Conservation (phyloP, 108 stramenopile species). For the Seminavis robusta region DNA sequence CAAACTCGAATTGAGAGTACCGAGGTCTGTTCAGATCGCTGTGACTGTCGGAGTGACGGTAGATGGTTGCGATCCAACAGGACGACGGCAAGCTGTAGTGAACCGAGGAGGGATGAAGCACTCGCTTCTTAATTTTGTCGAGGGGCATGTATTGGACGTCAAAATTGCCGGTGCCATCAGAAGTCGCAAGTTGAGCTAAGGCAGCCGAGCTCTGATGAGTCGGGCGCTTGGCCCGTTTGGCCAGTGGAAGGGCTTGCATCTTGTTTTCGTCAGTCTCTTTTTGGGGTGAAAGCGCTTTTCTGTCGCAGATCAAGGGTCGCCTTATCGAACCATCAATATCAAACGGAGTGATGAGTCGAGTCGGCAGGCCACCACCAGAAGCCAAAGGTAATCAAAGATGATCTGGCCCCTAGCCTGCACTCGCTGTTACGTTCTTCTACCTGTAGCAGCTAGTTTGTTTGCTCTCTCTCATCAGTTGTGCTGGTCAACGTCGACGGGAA, state of each 20-base stretch:
- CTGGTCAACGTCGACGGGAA: no score
- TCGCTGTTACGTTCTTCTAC: no score
- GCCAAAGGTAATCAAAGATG: no score
- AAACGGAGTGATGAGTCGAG: no score
- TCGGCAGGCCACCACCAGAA: no score
- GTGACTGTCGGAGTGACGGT: no score
- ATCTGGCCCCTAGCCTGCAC: no score
- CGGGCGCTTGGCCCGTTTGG: not conserved
- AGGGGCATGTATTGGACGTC: constrained; percentile 15
- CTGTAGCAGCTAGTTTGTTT: no score
- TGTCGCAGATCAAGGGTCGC: no score
- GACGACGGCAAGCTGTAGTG: constrained; percentile 28
- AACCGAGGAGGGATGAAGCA: constrained; percentile 29
- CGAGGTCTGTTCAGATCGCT: constrained; percentile 11
- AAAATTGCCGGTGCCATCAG: constrained; percentile 11
- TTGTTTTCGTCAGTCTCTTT: not conserved
- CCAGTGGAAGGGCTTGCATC: not conserved
- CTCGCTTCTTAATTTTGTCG: constrained; percentile 15
- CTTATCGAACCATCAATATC: no score
- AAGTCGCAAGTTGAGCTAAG: not conserved
- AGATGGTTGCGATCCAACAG: constrained; percentile 31
- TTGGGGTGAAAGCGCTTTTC: not conserved
- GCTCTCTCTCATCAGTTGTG: no score
- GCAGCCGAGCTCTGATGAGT: not conserved
- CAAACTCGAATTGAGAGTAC: constrained; percentile 27